phyloP scores from a whole-genome alignment of 441 rosid species.

The Eruca vesicaria region DNA sequence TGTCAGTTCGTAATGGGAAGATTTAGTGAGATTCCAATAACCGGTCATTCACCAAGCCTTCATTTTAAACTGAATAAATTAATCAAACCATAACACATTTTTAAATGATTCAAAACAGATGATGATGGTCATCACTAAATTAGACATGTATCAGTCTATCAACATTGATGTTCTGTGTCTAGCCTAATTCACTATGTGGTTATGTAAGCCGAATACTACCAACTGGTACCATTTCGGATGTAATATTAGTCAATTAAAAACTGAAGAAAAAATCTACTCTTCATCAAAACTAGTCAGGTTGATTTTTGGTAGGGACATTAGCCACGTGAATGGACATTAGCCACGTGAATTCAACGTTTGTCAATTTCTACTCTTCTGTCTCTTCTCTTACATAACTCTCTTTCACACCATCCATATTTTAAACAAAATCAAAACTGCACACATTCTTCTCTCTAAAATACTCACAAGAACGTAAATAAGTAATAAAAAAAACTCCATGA shows the following conservation, averaged over 20 bases:
- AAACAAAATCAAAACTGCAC: background rate
- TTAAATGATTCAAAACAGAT: background rate
- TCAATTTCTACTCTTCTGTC: conserved; percentile 17
- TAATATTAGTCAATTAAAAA: background rate
- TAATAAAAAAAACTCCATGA: conserved; percentile 2
- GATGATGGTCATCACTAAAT: background rate
- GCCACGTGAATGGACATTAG: conserved; percentile 34
- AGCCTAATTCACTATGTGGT: background rate
- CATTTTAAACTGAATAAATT: background rate
- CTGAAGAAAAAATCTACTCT: conserved; percentile 2
- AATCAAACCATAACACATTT: background rate
- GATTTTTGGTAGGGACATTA: conserved; percentile 26
- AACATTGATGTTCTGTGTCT: background rate
- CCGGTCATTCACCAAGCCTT: background rate
- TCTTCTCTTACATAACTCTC: conserved; percentile 24
- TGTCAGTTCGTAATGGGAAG: too few relatives aligned
- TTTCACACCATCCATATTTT: conserved; percentile 15
- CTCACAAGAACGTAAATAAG: background rate
- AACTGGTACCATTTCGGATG: background rate
- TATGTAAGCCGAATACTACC: background rate
- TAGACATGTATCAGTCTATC: background rate
- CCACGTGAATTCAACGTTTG: conserved; percentile 36
- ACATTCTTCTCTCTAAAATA: conserved; percentile 17
- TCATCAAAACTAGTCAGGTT: conserved; percentile 32
- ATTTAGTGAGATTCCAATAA: conserved; percentile 5